Evolutionary conservation across 148 eudicot species (phyloP), one percentile per base, ranked within the genome.

Genomic region (Camellia granthamiana): DNA sequence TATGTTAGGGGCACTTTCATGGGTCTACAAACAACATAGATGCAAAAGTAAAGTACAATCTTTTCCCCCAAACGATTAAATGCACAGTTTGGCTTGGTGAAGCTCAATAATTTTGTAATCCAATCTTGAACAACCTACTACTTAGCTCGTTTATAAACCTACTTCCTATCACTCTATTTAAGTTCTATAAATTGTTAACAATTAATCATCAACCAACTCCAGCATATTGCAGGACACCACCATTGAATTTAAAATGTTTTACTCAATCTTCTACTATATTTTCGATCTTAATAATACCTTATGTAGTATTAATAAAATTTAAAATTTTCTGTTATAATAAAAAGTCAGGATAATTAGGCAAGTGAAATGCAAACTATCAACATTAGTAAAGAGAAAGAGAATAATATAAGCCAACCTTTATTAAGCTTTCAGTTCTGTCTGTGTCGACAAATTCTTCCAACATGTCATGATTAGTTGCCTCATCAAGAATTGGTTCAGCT

Each of bases 401-500:
- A 43, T 43, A 59, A 3, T 12, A 14, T 51, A 74, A 43, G 7
- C 86, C 84, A 55, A 89, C 92, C 90, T 23, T 73, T 23, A 59
- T 58, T 5, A 73, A 58, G 81, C 43, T 81, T 70, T 67, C 86
- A 80, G 56, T 14, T 83, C 74, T 61, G 11, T 46, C 68, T n/a
- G 38, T 56, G 51, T 30, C 79, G 47, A 43, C 69, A 51, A 9
- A 60, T 62, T 81, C 81, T 82, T 83, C 84, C 65, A 51, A 21
- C 12, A 55, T 23, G 60, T 59, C 61, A 63, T 13, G 79, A 47
- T 59, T 77, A 69, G 76, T 72, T 85, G 72, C 88, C 76, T 81
- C 89, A 51, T 77, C 80, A 59, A 78, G 81, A 81, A 80, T 59
- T 52, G 79, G 81, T 46, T 86, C 85, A 80, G 85, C 81, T 75